Evolutionary conservation across 2,329 filamentous ascomycete species (phyloP), one percentile per base, ranked within the genome.

Genomic region (Fusarium sp.): DNA sequence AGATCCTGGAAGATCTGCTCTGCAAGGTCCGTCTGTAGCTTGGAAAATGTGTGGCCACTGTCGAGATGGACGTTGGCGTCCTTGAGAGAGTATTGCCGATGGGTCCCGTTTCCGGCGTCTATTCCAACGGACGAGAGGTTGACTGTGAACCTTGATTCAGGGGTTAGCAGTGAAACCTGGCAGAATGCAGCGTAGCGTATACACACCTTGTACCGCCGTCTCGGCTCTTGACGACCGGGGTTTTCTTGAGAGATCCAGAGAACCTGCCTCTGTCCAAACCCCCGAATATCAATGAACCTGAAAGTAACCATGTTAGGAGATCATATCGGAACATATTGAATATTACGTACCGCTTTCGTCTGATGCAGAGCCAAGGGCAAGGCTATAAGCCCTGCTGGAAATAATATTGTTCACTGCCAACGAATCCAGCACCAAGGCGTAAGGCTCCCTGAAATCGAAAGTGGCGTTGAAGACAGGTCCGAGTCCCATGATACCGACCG

Each of bases 1-100:
- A 58, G 25, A 4, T 35, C 54, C 18, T 65, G 45, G n/a, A 42
- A 60, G 11, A 65, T 33, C 20, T 61, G 33, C 9, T 38, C 52
- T 20, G 54, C 61, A 7, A 68, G 22, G 88, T 82, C 4, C 91
- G 91, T 3, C 20, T 60, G n/a, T 4, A 94, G 86, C 75, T 91
- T 90, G 78, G 88, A 91, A 68, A 92, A 83, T 42, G 88, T 91
- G 66, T 88, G 91, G 65, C 92, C 91, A 8, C 88, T 90, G 80
- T 92, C 91, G 35, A 92, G 85, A 36, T 91, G 84, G 22, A 88
- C 87, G 61, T 74, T 76, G 58, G 73, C 65, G 50, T 77, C 75
- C 45, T 65, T 45, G 38, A 90, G 84, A n/a, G 88, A 87, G 52
- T 85, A 81, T 16, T 84, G 71, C 22, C 84, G 81, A 22, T 18